Percentiles rank a stretch among this genome's conserved stretches.
These are phyloP conservation scores for Zygosaccharomyces bisporus DNA, from an alignment of 805 yeast genomes.

Conservation along the genomic window DNA sequence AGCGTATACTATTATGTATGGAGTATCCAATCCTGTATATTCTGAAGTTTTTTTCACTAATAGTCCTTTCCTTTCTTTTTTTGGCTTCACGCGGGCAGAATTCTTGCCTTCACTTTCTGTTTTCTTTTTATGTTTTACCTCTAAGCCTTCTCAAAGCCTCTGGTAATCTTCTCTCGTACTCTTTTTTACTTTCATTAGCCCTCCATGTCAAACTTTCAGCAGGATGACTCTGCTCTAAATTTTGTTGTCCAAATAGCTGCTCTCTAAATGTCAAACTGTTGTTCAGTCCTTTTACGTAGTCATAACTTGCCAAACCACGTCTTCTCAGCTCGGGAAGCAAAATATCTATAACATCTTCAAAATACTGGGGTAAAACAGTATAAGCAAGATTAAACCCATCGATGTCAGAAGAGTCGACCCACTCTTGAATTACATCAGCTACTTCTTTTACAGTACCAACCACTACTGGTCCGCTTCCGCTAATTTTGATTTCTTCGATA, in stretches of 20 bases:
- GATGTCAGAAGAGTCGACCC: conserved; percentile 40
- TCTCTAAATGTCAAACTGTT: conserved; percentile 37
- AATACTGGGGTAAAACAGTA: conserved; percentile 37
- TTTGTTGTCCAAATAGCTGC: conserved; percentile 31
- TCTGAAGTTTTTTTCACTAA: no score
- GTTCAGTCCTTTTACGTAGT: conserved; percentile 29
- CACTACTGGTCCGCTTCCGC: conserved; percentile 32
- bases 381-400: conserved; percentile 46
- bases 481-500: conserved; percentile 32
- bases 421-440: conserved; percentile 40
- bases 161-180: conserved; percentile 25
- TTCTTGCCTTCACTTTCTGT: no score
- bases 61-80: no score
- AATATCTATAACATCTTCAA: conserved; percentile 39
- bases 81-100: no score
- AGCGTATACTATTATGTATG: no score
- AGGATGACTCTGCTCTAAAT: conserved; percentile 21
- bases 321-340: conserved; percentile 39
- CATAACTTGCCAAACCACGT: conserved; percentile 38
- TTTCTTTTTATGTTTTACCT: neutral
- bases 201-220: conserved; percentile 23
- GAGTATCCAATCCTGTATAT: no score
- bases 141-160: conserved; percentile 5
- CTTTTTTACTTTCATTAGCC: conserved; percentile 28
- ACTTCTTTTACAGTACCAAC: conserved; percentile 40